Evolutionary conservation across 225 moss, liverwort and hornwort species (phyloP).

Genomic region (Pseudisothecium myosuroides): DNA sequence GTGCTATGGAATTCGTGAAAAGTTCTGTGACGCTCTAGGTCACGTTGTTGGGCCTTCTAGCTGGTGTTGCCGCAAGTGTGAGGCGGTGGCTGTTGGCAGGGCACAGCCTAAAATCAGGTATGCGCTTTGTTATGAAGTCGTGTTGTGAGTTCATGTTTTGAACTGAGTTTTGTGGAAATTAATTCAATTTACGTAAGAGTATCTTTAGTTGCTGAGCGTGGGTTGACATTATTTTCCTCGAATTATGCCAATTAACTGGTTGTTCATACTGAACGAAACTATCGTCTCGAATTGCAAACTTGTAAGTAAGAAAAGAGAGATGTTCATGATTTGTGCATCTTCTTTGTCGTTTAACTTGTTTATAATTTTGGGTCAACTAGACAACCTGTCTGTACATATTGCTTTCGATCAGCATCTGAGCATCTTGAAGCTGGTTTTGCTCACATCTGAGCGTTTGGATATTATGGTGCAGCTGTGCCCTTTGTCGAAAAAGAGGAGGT

Average conservation of each 20-base stretch:
- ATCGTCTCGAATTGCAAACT: not conserved
- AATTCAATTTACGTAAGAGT: not conserved
- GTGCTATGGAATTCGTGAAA: conserved; percentile 54
- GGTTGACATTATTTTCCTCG: not conserved
- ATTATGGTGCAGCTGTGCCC: conserved; percentile 45
- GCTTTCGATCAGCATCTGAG: not conserved
- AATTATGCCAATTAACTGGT: not conserved
- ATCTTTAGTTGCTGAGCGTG: not conserved
- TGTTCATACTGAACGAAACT: not conserved
- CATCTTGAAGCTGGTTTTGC: not conserved
- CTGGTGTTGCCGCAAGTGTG: conserved; percentile 70
- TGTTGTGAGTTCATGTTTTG: not conserved
- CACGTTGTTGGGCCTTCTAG: conserved; percentile 17
- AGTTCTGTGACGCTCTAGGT: conserved; percentile 17
- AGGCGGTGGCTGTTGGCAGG: conserved; percentile 47
- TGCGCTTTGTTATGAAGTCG: not conserved
- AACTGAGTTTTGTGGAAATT: not conserved
- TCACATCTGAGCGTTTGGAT: not conserved
- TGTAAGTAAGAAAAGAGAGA: not conserved
- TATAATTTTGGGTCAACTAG: not conserved
- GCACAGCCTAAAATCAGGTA: conserved; percentile 43
- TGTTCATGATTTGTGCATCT: not conserved
- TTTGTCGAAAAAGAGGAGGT: conserved; percentile 59
- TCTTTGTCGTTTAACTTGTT: not conserved
- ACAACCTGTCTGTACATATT: not conserved